Evolutionary conservation across 116 monocot species (phyloP).

Genomic region (Zostera marina): DNA sequence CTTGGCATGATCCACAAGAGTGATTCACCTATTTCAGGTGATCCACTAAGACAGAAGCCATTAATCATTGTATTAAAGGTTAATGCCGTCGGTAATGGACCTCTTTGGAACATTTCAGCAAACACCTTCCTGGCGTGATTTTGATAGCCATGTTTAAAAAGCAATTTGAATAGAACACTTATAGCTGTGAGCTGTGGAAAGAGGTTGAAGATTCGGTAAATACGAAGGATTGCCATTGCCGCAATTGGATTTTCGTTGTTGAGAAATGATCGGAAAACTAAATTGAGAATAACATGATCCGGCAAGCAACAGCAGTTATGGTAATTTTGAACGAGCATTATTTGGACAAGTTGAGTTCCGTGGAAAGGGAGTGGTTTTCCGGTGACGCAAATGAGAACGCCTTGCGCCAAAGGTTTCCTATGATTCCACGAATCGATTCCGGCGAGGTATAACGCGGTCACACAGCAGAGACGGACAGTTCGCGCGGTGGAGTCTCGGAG

Average conservation of each 20-base stretch:
- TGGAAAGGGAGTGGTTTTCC: background rate
- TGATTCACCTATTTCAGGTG: conserved; percentile 18
- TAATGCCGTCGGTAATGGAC: conserved; percentile 31
- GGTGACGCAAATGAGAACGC: conserved; percentile 7
- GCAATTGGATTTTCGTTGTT: conserved; percentile 19
- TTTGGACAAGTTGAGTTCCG: background rate
- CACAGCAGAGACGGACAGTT: conserved; percentile 2
- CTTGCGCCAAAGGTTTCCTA: conserved; percentile 6
- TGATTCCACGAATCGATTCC: background rate
- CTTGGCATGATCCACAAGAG: conserved; percentile 44
- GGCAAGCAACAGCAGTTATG: background rate
- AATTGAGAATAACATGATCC: conserved; percentile 1
- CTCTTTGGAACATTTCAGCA: conserved; percentile 35
- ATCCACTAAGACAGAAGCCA: conserved; percentile 47
- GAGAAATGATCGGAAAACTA: conserved; percentile 12
- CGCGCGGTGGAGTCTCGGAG: background rate
- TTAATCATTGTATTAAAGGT: conserved; percentile 73
- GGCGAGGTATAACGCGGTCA: conserved; percentile 3
- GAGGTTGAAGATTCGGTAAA: conserved; percentile 13
- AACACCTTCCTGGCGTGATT: conserved; percentile 54
- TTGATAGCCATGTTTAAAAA: conserved; percentile 30
- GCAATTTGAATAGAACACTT: conserved; percentile 29
- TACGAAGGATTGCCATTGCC: conserved; percentile 15
- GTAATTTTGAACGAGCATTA: background rate
- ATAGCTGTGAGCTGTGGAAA: conserved; percentile 35